Evolutionary conservation across 2,329 filamentous ascomycete genomes (phyloP).

Genomic region (Xylariaceae sp.): DNA sequence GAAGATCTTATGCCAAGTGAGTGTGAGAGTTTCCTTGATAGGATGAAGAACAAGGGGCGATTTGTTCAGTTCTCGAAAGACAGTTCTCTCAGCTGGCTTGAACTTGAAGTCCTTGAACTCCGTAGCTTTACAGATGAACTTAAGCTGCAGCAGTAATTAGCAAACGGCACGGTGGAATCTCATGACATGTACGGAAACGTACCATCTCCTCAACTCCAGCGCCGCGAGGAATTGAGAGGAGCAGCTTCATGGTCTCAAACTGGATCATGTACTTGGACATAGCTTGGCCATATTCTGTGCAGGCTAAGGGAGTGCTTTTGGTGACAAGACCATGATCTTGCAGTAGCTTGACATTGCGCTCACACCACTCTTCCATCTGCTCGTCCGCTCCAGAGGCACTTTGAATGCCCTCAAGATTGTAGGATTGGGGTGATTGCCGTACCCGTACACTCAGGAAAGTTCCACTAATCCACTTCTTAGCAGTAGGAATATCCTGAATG

Average conservation of each 20-base stretch:
- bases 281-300: conserved; percentile 68
- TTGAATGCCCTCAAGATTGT: conserved; percentile 55
- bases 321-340: conserved; percentile 55
- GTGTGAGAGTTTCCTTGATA: conserved; percentile 61
- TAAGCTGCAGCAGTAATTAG: conserved; percentile 47
- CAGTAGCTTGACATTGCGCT: conserved; percentile 61
- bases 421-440: conserved; percentile 63
- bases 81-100: conserved; percentile 60
- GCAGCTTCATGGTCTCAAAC: conserved; percentile 71
- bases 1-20: conserved; percentile 68
- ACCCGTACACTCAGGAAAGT: conserved; percentile 76
- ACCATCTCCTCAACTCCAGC: conserved; percentile 64
- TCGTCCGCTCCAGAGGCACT: conserved; percentile 52
- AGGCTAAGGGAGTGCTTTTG: conserved; percentile 44
- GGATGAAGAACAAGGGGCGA: conserved; percentile 63
- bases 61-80: conserved; percentile 69
- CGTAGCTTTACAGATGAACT: conserved; percentile 58
- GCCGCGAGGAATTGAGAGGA: conserved; percentile 57
- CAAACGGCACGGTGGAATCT: neutral
- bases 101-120: conserved; percentile 72
- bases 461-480: conserved; percentile 67
- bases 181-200: conserved; percentile 30
- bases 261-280: conserved; percentile 81
- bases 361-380: conserved; percentile 64
- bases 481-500: conserved; percentile 57